A percentile compares a stretch with the other conserved stretches of the same genome.
phyloP scores from a whole-genome alignment of 2,329 filamentous ascomycete species.

The Alternaria sp. region DNA sequence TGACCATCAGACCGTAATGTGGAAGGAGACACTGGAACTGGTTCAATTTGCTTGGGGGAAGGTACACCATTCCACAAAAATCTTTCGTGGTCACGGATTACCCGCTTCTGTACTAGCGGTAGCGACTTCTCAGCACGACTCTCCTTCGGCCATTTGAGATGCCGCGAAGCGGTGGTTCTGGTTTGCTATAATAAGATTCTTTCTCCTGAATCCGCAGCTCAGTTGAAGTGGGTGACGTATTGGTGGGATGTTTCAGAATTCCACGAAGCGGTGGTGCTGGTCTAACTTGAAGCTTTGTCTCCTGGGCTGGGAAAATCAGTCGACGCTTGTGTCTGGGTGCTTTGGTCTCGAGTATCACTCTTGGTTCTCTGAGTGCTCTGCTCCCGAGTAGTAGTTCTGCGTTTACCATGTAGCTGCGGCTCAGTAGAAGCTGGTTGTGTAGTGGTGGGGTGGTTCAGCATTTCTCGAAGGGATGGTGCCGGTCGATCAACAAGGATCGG shows the following conservation, averaged over 20 bases:
- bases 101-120: background rate
- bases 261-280: background rate
- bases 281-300: background rate
- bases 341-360: background rate
- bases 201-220: background rate
- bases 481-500: background rate
- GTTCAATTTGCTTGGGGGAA: background rate
- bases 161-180: background rate
- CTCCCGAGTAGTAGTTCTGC: background rate
- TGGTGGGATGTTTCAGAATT: background rate
- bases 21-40: background rate
- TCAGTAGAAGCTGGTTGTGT: background rate
- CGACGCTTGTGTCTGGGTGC: background rate
- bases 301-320: background rate
- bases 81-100: background rate
- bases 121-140: background rate
- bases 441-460: background rate
- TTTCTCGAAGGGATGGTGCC: background rate
- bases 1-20: background rate
- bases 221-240: background rate
- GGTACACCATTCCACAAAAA: background rate
- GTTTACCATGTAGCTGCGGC: background rate
- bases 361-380: background rate
- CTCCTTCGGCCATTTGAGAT: background rate
- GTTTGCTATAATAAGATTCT: background rate